phyloP scores from a whole-genome alignment of 768 basidiomycete genomes.

The Tricholoma furcatifolium region DNA sequence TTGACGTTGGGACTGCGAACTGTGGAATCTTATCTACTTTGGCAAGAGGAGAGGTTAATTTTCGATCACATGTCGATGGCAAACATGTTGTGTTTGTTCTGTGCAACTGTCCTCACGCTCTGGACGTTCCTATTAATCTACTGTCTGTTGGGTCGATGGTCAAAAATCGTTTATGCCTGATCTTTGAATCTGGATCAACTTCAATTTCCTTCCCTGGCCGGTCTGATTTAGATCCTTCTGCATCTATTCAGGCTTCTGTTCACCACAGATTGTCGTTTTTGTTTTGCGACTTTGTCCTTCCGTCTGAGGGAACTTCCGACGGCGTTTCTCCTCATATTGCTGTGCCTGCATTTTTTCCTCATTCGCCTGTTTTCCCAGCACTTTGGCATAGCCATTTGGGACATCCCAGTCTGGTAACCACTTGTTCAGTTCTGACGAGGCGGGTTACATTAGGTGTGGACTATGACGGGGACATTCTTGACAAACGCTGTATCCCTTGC shows the following conservation, averaged over 20 bases:
- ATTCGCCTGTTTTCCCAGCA: neutral
- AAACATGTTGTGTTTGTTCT: too few species aligned
- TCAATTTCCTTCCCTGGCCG: too few species aligned
- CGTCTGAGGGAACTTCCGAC: neutral
- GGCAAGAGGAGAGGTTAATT: constrained; percentile 16
- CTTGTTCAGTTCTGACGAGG: neutral
- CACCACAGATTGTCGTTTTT: too few species aligned
- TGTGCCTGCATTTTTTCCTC: too few species aligned
- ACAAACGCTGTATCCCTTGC: too few species aligned
- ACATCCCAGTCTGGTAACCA: neutral
- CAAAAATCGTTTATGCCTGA: constrained; percentile 6
- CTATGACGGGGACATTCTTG: neutral
- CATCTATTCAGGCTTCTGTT: too few species aligned
- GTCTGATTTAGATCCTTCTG: too few species aligned
- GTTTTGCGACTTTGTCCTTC: too few species aligned
- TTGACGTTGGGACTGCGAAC: too few species aligned
- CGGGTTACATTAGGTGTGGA: neutral
- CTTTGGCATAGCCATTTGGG: neutral
- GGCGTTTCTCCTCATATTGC: neutral
- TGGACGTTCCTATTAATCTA: too few species aligned
- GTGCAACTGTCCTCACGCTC: constrained; percentile 22
- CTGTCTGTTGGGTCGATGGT: constrained; percentile 18
- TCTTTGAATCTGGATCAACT: too few species aligned
- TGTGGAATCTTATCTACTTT: too few species aligned
- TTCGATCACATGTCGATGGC: constrained; percentile 5